Evolutionary conservation across 345 rosid species (phyloP).

Genomic region (Mallotus nudiflorus): DNA sequence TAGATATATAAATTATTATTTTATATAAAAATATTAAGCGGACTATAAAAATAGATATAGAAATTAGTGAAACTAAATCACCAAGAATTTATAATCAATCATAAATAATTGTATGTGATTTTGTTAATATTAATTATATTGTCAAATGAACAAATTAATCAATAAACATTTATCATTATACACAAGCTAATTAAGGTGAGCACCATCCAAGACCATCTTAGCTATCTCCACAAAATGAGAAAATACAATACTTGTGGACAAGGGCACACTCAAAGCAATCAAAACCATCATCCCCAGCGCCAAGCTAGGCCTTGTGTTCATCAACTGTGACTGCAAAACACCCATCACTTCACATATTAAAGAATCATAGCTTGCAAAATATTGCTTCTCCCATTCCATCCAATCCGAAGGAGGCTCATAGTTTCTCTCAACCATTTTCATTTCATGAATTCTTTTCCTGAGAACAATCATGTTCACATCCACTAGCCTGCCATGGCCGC

Average conservation of each 20-base stretch:
- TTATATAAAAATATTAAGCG: too few species aligned
- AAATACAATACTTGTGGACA: slow-evolving; percentile 34
- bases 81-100: too few species aligned
- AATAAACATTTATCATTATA: too few species aligned
- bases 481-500: slow-evolving; percentile 39
- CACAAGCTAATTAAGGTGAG: neutral
- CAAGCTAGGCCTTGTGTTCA: slow-evolving; percentile 59
- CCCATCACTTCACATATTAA: slow-evolving; percentile 52
- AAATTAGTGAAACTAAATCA: too few species aligned
- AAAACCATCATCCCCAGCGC: slow-evolving; percentile 47
- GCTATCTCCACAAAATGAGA: slow-evolving; percentile 28
- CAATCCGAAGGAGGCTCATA: slow-evolving; percentile 65
- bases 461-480: slow-evolving; percentile 60
- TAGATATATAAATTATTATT: too few species aligned
- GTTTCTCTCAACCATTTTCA: slow-evolving; percentile 45
- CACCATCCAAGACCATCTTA: slow-evolving; percentile 9
- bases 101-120: too few species aligned
- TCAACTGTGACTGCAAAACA: slow-evolving; percentile 47
- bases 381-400: slow-evolving; percentile 77
- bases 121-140: too few species aligned
- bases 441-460: slow-evolving; percentile 25
- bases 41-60: too few species aligned
- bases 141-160: too few species aligned
- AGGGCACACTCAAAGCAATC: slow-evolving; percentile 49
- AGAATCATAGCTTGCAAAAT: slow-evolving; percentile 45